Evolutionary conservation across 805 yeast species (phyloP).

Genomic region (Ogataea kodamae): DNA sequence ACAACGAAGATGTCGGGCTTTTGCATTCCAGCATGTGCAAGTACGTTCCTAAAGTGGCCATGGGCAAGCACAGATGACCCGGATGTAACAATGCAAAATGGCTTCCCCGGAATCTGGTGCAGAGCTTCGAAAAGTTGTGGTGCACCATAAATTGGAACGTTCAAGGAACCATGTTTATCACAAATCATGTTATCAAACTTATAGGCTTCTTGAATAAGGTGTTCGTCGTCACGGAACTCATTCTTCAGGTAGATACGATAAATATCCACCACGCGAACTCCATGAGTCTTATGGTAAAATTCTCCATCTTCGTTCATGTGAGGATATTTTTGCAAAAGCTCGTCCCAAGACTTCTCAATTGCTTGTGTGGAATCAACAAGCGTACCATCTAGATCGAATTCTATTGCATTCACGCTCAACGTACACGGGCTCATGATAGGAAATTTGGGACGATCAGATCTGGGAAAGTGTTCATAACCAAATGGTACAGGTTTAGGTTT

Average conservation of each 20-base stretch:
- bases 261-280: constrained; percentile 79
- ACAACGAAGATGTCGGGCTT: constrained; percentile 77
- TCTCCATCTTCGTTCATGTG: constrained; percentile 39
- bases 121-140: constrained; percentile 55
- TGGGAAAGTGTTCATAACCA: constrained; percentile 8
- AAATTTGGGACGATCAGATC: no score
- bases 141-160: constrained; percentile 75
- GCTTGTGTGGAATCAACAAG: constrained; percentile 80
- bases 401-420: constrained; percentile 27
- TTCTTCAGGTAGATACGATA: constrained; percentile 65
- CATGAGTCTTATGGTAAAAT: constrained; percentile 73
- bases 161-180: constrained; percentile 66
- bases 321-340: constrained; percentile 64
- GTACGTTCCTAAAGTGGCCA: constrained; percentile 68
- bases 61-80: constrained; percentile 76
- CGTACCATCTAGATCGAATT: constrained; percentile 88
- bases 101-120: constrained; percentile 41
- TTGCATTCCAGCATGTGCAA: constrained; percentile 41
- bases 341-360: constrained; percentile 79
- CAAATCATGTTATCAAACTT: constrained; percentile 66
- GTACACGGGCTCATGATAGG: no score
- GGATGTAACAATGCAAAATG: constrained; percentile 87
- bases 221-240: constrained; percentile 17
- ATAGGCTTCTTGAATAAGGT: constrained; percentile 15
- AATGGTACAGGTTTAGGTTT: constrained; percentile 6